These are phyloP conservation scores for Solanum microdontum DNA, from an alignment of 257 asterid genomes.

Conservation along the genomic window DNA sequence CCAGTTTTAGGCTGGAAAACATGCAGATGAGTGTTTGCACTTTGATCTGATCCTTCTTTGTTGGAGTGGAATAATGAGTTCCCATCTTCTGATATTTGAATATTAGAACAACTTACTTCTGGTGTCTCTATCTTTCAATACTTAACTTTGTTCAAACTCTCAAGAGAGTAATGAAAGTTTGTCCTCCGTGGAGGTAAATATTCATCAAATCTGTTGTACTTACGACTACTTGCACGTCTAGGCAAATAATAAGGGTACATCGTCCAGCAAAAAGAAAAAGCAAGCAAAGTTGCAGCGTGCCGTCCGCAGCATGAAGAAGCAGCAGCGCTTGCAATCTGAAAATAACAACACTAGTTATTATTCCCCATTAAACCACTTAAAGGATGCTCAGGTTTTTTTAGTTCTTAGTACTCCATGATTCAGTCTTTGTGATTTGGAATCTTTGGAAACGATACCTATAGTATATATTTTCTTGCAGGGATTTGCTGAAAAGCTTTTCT, in stretches of 20 bases:
- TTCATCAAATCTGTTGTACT: background rate
- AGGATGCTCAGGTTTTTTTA: conserved; percentile 74
- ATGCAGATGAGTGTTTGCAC: background rate
- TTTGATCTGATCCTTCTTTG: background rate
- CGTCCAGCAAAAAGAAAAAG: conserved; percentile 96
- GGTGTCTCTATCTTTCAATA: background rate
- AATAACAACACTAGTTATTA: conserved; percentile 39
- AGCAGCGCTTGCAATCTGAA: conserved; percentile 66
- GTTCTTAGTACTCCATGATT: background rate
- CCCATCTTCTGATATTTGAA: background rate
- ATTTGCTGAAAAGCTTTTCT: conserved; percentile 81
- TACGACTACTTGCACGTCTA: conserved; percentile 11
- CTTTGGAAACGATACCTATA: background rate
- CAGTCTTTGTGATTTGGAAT: conserved; percentile 1
- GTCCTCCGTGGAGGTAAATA: background rate
- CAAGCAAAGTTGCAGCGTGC: conserved; percentile 86
- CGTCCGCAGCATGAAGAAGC: conserved; percentile 89
- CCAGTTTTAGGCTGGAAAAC: background rate
- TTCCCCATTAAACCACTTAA: conserved; percentile 89
- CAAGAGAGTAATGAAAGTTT: background rate
- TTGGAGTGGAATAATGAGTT: background rate
- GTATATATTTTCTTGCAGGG: conserved; percentile 39
- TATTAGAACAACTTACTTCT: background rate
- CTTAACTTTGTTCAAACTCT: background rate
- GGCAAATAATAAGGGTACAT: conserved; percentile 89